Base-by-base conservation (phyloP, 441 rosid species). In the Erodium texanum region DNA sequence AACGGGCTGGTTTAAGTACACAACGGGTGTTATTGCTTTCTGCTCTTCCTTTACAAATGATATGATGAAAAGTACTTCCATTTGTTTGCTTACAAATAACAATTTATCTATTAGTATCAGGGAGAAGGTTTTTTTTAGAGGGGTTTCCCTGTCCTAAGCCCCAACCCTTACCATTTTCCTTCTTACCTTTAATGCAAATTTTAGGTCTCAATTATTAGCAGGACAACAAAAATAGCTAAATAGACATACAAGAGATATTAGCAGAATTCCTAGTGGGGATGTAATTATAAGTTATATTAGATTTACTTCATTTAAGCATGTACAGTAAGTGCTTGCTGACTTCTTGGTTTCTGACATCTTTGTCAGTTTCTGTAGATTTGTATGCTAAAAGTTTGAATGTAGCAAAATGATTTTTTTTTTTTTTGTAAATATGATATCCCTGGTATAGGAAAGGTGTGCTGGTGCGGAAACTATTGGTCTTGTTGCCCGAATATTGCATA, bases 391-490 rank as follows among this genome's bases (percentile, higher is more conserved):
- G 50, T 45, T 67, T 54, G 29, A 75, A 69, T 23, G 24, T 72
- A 67, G 24, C 52, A 27, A 65, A 66, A 67, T 66, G 38, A 27
- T 34, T 18, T 64, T 15, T 50, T 14, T 71, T 38, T 67, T 50
- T 14, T 71, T 38, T 67, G 58, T 62, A 61, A 43, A 75, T 67
- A 58, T 73, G 66, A 72, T 77, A 45, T 59, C 75, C 66, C 69
- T 38, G 66, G 79, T 76, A 66, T 92, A 95, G 99, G 99, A 95
- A 82, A 86, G 98, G 80, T 95, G 99, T 79, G 82, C 90, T 15
- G 98, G 80, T 68, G 95, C 89, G 36, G 95, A 92, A 68, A 85
- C 87, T 19, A 16, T 86, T 65, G 81, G 88, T 71, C 89, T 95
- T 75, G 98, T 92, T 70, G 93, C 93, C 79, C 95, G 83, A 73